Evolutionary conservation across 2,329 filamentous ascomycete species (phyloP), one percentile per base, ranked within the genome.

Genomic region (Botrytis byssoidea): DNA sequence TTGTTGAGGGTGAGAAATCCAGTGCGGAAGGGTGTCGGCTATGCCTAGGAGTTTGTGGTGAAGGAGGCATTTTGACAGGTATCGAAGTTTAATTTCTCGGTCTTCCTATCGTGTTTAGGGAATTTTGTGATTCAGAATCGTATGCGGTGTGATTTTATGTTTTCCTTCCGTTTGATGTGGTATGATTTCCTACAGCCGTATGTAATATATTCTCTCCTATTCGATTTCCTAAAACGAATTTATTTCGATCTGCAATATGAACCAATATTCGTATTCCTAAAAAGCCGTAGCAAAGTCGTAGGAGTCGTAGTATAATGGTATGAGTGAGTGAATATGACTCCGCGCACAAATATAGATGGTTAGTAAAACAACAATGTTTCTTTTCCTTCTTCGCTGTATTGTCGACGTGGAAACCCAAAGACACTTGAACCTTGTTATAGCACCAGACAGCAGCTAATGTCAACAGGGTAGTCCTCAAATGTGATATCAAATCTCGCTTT

Each of bases 11-110:
- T 29, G 79, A 77, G 70, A 83, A 84, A 75, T 90, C 87, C 78
- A 88, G 83, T 74, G 83, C 83, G 44, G 89, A 91, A 63, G 87
- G 85, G 71, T 88, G 85, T 77, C 88, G 86, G 76, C 88, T 90
- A 79, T 90, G 89, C 77, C 83, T 84, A 72, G 89, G 88, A 51
- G 88, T 90, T 67, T 84, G 84, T 68, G 88, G 88, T 73, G 83
- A 82, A 71, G 83, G 79, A 68, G 84, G 80, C 84, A 87, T 87
- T 59, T 68, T 79, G 81, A 77, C 46, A 63, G 65, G 35, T 71
- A 71, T 68, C 35, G 71, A 72, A 40, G 71, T 74, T 59, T 71
- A 42, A 72, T 65, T 74, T 72, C 67, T 74, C 59, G 48, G 32
- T 57, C n/a, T 55, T 37, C 55, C 29, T 25, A 37, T 69, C 18